phyloP scores from a whole-genome alignment of 2,329 filamentous ascomycete species.

The Sarocladium kiliense region DNA sequence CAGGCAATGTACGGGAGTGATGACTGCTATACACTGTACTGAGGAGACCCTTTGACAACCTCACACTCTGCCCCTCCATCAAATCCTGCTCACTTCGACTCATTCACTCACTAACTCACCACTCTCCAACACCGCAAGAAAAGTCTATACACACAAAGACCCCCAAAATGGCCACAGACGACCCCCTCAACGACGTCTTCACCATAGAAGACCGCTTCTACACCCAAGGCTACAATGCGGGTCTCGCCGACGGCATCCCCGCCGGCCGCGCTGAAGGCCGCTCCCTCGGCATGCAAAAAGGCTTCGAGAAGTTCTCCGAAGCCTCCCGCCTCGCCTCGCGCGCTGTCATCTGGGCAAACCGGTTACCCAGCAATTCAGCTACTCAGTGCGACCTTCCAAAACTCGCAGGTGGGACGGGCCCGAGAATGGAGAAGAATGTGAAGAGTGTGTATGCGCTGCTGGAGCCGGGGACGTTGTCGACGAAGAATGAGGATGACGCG shows the following conservation, averaged over 20 bases:
- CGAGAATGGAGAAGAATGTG: slow-evolving; percentile 72
- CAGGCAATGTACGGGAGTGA: too few relatives aligned
- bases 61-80: slow-evolving; percentile 8
- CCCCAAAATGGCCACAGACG: slow-evolving; percentile 22
- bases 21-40: too few relatives aligned
- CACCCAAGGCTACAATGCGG: slow-evolving; percentile 72
- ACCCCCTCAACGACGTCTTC: slow-evolving; percentile 53
- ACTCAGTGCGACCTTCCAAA: slow-evolving; percentile 24
- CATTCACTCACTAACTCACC: slow-evolving; percentile 11
- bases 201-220: slow-evolving; percentile 69
- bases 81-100: not conserved
- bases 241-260: slow-evolving; percentile 66
- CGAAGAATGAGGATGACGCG: slow-evolving; percentile 79
- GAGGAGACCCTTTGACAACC: too few relatives aligned
- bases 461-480: slow-evolving; percentile 72
- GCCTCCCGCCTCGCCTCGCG: slow-evolving; percentile 74
- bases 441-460: slow-evolving; percentile 69
- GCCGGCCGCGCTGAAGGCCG: slow-evolving; percentile 85
- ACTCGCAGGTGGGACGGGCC: slow-evolving; percentile 45
- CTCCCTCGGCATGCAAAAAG: slow-evolving; percentile 84
- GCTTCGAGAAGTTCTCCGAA: slow-evolving; percentile 86
- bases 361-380: slow-evolving; percentile 24
- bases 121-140: not conserved
- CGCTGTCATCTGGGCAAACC: slow-evolving; percentile 77
- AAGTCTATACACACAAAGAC: not conserved